These are phyloP conservation scores for Fusarium sp. DNA, from an alignment of 2,329 filamentous ascomycete genomes.

Conservation along the genomic window DNA sequence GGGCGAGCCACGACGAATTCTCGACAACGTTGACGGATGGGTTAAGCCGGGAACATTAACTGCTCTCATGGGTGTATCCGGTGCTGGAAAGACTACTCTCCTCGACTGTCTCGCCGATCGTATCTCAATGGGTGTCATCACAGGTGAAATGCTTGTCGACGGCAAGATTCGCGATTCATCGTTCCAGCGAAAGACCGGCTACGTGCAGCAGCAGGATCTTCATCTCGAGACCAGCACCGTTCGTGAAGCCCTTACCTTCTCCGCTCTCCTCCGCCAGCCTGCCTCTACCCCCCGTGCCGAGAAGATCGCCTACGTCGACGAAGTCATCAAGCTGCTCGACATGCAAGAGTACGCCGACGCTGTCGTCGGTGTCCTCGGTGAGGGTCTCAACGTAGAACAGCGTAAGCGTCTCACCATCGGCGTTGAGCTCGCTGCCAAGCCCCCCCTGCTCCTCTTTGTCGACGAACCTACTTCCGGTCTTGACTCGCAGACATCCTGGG, in stretches of 20 bases:
- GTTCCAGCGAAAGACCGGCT: slow-evolving; percentile 77
- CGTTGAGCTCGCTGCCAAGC: slow-evolving; percentile 56
- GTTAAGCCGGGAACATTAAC: slow-evolving; percentile 79
- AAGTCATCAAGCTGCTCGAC: slow-evolving; percentile 63
- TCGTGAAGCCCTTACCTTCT: slow-evolving; percentile 52
- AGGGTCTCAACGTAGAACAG: slow-evolving; percentile 59
- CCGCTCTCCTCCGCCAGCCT: slow-evolving; percentile 57
- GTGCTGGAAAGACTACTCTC: slow-evolving; percentile 71
- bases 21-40: slow-evolving; percentile 78
- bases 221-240: slow-evolving; percentile 56
- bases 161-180: slow-evolving; percentile 71
- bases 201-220: slow-evolving; percentile 74
- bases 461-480: slow-evolving; percentile 66
- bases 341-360: slow-evolving; percentile 66
- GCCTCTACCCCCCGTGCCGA: slow-evolving; percentile 54
- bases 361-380: slow-evolving; percentile 57
- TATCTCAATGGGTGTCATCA: slow-evolving; percentile 76
- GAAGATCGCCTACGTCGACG: slow-evolving; percentile 62
- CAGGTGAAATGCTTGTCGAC: slow-evolving; percentile 75
- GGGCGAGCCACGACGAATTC: slow-evolving; percentile 71
- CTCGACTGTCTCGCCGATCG: slow-evolving; percentile 71
- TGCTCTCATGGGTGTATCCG: slow-evolving; percentile 68
- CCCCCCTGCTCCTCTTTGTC: slow-evolving; percentile 60
- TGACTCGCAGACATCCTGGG: slow-evolving; percentile 71
- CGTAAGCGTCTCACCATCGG: slow-evolving; percentile 62